Evolutionary conservation across 75 land plant species (phyloP), one percentile per base, ranked within the genome.

Genomic region (Sequoiadendron giganteum): DNA sequence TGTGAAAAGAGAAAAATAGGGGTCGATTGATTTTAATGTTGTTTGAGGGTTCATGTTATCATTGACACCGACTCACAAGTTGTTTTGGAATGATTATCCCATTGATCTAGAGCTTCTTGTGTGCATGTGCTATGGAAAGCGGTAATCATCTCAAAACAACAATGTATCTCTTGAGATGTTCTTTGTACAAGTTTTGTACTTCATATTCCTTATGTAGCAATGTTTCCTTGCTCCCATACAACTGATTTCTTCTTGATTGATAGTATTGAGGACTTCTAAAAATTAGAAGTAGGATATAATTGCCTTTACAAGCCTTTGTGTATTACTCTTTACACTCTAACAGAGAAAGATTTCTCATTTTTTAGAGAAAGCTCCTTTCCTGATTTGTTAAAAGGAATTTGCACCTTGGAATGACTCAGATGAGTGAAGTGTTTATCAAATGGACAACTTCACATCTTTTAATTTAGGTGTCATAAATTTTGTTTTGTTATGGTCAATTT

Each of bases 41-140:
- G 65, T 95, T 89, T 52, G 92, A 93, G 21, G 95, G 91, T 84
- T 85, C 89, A 84, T 94, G 91, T 89, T 92, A 94, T 89, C 76
- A 87, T 76, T 93, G 91, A 91, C 47, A 54, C 6, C 15, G 86
- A 85, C 10, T 47, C 21, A 52, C 86, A 55, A 21, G 18, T 47
- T 88, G 91, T 88, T 91, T 91, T 90, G 92, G 89, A 88, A 90
- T 91, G 91, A 85, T 90, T 84, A 68, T 78, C 84, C 47, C 16
- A 81, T 86, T 83, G 49, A 47, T 73, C 43, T 72, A 82, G 88
- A 88, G 88, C 91, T 88, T 61, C 90, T 86, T 90, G 16, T 83
- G 68, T 52, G 86, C 86, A 56, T 79, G 15, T 84, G 48, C 52
- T 14, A 45, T 85, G 88, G 87, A 86, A 87, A 81, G 72, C 81